Percentiles rank a stretch among this genome's conserved stretches.
These are phyloP conservation scores for Hypoxylon crocopeplum DNA, from an alignment of 495 filamentous ascomycete genomes.

Conservation along the genomic window DNA sequence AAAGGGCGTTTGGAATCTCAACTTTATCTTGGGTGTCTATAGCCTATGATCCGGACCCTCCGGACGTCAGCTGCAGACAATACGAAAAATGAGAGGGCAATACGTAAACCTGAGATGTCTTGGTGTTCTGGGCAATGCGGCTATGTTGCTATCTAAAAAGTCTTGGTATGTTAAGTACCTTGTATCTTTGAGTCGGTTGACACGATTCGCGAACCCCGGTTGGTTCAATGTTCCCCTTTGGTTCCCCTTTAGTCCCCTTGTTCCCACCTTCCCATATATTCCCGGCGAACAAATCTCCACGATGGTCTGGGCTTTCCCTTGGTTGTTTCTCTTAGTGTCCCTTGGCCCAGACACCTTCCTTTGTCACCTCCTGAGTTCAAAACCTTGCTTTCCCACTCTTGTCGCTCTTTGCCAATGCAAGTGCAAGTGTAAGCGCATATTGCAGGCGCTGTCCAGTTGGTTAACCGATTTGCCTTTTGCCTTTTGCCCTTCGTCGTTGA, in stretches of 20 bases:
- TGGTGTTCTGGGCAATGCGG: slow-evolving; percentile 35
- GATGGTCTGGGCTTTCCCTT: slow-evolving; percentile 31
- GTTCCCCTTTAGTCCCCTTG: not conserved
- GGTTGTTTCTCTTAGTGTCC: not conserved
- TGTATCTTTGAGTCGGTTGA: slow-evolving; percentile 1
- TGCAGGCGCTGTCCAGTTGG: not conserved
- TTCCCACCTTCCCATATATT: slow-evolving; percentile 5
- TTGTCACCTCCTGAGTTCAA: slow-evolving; percentile 33
- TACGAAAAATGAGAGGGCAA: slow-evolving; percentile 5
- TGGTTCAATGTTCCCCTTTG: not conserved
- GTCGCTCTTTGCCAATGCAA: not conserved
- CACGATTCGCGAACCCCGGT: slow-evolving; percentile 6
- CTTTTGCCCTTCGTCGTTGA: slow-evolving; percentile 20
- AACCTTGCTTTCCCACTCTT: slow-evolving; percentile 22
- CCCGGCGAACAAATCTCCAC: slow-evolving; percentile 24
- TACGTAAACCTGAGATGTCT: slow-evolving; percentile 4
- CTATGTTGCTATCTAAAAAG: slow-evolving; percentile 23
- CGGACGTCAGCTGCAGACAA: not conserved
- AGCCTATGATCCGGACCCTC: not conserved
- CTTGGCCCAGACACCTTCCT: slow-evolving; percentile 14
- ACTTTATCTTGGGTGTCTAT: too few relatives aligned
- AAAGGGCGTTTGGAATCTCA: not conserved
- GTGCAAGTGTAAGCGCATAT: slow-evolving; percentile 3
- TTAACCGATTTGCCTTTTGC: slow-evolving; percentile 10
- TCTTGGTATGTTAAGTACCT: not conserved